Evolutionary conservation across 129 eudicot genomes (phyloP).

Genomic region (Saposhnikovia divaricata): DNA sequence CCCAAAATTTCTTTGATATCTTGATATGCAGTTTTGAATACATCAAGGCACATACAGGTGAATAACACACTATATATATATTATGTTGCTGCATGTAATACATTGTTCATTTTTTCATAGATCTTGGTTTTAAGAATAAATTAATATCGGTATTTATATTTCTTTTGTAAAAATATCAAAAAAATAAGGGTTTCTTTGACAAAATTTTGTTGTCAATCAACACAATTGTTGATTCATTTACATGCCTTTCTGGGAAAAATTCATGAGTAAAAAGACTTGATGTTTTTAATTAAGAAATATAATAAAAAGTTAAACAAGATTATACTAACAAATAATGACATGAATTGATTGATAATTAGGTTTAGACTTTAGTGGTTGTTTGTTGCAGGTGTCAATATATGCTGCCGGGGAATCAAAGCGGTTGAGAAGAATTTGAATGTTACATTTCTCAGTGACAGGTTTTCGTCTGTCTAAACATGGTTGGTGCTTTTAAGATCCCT

Average conservation of each 20-base stretch:
- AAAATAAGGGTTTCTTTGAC: no score
- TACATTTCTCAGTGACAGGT: constrained; percentile 42
- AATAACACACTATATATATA: neutral
- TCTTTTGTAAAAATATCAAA: no score
- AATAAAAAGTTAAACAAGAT: neutral
- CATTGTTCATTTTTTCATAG: neutral
- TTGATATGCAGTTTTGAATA: neutral
- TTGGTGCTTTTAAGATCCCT: constrained; percentile 52
- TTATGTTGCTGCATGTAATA: neutral
- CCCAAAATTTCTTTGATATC: neutral
- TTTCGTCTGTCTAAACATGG: constrained; percentile 30
- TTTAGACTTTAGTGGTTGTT: neutral
- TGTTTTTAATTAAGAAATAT: neutral
- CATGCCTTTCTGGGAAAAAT: no score
- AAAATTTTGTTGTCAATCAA: no score
- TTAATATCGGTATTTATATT: no score
- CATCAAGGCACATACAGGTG: neutral
- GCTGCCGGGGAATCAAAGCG: constrained; percentile 44
- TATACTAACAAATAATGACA: neutral
- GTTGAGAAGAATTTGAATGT: constrained; percentile 11
- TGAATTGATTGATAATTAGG: neutral
- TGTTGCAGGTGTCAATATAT: constrained; percentile 22
- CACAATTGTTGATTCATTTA: no score
- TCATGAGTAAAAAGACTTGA: no score
- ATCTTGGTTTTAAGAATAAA: neutral